These are phyloP conservation scores for Mortierella claussenii DNA, from an alignment of 192 early-diverging fungal genomes.

Conservation along the genomic window DNA sequence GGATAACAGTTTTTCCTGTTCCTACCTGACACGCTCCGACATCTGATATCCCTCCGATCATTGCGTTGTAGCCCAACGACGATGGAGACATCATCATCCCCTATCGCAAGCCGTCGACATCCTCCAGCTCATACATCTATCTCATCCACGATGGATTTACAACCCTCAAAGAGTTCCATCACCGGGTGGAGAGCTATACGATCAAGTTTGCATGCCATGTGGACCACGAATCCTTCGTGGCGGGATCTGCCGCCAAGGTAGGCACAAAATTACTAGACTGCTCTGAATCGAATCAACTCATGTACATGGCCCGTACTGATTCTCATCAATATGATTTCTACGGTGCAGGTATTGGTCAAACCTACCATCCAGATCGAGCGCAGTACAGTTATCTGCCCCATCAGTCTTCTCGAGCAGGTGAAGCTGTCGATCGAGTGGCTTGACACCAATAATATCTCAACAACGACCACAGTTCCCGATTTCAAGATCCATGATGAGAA, in stretches of 20 bases:
- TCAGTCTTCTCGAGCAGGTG: constrained; percentile 53
- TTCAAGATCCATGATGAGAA: constrained; percentile 34
- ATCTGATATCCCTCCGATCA: no score
- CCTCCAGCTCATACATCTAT: constrained; percentile 12
- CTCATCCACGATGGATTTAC: constrained; percentile 56
- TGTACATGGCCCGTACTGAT: background rate
- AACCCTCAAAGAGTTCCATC: constrained; percentile 30
- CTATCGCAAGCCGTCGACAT: constrained; percentile 23
- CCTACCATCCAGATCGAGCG: constrained; percentile 16
- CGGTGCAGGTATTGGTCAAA: constrained; percentile 21
- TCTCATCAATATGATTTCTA: background rate
- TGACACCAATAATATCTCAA: constrained; percentile 30
- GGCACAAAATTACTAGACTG: no score
- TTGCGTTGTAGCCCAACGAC: constrained; percentile 44
- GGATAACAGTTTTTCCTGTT: no score
- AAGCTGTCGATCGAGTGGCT: constrained; percentile 26
- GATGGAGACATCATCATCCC: constrained; percentile 57
- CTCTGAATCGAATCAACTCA: no score
- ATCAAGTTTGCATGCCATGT: constrained; percentile 55
- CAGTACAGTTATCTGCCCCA: constrained; percentile 11
- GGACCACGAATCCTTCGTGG: constrained; percentile 55
- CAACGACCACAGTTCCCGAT: constrained; percentile 31
- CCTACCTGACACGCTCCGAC: no score
- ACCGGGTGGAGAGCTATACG: constrained; percentile 49
- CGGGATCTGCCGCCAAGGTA: constrained; percentile 51